phyloP scores from a whole-genome alignment of 2,329 filamentous ascomycete species.

The Diaporthe sp. region DNA sequence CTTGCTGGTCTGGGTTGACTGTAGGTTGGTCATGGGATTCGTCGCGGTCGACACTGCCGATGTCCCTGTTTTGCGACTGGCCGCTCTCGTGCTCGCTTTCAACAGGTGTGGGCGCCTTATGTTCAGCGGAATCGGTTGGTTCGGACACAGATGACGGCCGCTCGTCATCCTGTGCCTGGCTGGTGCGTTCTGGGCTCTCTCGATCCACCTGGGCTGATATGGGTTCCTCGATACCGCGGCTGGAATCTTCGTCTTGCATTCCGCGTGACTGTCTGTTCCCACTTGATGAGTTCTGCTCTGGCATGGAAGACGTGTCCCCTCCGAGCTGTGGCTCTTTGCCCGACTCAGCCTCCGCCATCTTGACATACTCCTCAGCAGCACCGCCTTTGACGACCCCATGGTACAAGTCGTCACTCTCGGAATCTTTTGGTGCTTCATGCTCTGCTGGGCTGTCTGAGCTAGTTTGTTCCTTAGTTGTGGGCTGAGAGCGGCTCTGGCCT shows the following conservation, averaged over 20 bases:
- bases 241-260: neutral
- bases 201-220: neutral
- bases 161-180: neutral
- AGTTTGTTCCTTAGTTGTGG: neutral
- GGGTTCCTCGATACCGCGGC: neutral
- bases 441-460: neutral
- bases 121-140: neutral
- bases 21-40: neutral
- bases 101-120: neutral
- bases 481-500: neutral
- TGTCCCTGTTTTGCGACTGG: neutral
- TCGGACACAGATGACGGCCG: neutral
- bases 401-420: neutral
- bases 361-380: slow-evolving; percentile 32
- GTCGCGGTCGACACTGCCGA: neutral
- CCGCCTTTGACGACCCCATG: slow-evolving; percentile 25
- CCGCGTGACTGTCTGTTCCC: neutral
- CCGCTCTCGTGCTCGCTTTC: neutral
- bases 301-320: neutral
- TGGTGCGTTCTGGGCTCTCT: neutral
- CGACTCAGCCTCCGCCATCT: slow-evolving; percentile 16
- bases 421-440: neutral
- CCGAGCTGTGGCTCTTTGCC: neutral
- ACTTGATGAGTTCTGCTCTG: neutral
- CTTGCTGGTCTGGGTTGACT: neutral